These are phyloP conservation scores for Fusarium sambucinum DNA, from an alignment of 2,329 filamentous ascomycete species.

Conservation along the genomic window DNA sequence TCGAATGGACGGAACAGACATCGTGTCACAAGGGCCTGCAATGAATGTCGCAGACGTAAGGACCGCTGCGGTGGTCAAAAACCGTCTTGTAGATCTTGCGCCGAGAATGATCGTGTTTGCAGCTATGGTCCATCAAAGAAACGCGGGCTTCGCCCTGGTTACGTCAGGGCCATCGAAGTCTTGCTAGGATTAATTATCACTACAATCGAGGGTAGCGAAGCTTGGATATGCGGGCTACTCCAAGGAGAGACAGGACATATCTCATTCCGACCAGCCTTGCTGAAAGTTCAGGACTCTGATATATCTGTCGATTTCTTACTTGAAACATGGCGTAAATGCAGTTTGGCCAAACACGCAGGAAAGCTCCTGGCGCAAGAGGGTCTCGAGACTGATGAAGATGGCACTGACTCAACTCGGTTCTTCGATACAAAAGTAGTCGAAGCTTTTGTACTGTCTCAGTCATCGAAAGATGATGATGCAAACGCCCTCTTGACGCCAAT, in stretches of 20 bases:
- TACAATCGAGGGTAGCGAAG: not conserved
- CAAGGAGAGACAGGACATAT: not conserved
- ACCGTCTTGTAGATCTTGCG: not conserved
- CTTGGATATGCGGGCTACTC: not conserved
- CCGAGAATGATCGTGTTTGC: not conserved
- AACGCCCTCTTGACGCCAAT: not conserved
- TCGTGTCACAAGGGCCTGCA: conserved; percentile 19
- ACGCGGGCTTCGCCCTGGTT: not conserved
- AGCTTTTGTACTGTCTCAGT: not conserved
- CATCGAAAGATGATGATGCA: not conserved
- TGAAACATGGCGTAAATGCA: conserved; percentile 16
- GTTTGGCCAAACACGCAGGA: not conserved
- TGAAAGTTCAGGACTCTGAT: fast-evolving
- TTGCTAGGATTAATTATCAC: not conserved
- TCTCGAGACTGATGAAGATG: conserved; percentile 1
- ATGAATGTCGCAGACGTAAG: conserved; percentile 10
- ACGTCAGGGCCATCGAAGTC: conserved; percentile 19
- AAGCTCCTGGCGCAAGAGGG: not conserved
- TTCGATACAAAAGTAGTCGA: conserved; percentile 10
- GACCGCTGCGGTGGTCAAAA: conserved; percentile 10
- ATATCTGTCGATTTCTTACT: conserved; percentile 2
- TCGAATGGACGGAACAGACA: not conserved
- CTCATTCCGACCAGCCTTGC: fast-evolving
- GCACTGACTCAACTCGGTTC: not conserved
- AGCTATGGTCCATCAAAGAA: conserved; percentile 23